Evolutionary conservation across 2,329 filamentous ascomycete species (phyloP).

Genomic region (Chrysoporthe austroafricana): DNA sequence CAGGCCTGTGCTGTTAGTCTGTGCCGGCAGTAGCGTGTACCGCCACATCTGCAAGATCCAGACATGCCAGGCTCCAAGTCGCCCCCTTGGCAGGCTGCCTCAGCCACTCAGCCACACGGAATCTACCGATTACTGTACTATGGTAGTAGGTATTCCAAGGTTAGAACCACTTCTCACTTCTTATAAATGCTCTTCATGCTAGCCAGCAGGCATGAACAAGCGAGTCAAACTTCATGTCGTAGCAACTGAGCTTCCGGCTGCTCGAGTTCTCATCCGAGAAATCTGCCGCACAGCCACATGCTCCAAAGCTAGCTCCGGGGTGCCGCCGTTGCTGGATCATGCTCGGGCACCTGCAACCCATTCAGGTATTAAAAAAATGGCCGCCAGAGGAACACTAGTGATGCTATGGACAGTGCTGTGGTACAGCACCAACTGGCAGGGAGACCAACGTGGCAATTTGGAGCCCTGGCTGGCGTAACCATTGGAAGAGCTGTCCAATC

Average conservation of each 20-base stretch:
- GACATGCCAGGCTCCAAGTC: neutral
- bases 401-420: neutral
- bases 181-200: too few relatives aligned
- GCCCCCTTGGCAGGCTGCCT: neutral
- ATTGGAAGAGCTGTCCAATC: too few relatives aligned
- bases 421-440: neutral
- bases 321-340: neutral
- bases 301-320: neutral
- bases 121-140: too few relatives aligned
- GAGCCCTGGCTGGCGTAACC: too few relatives aligned
- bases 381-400: neutral
- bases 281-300: neutral
- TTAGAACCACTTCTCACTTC: too few relatives aligned
- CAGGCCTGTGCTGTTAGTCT: neutral
- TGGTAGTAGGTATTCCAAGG: too few relatives aligned
- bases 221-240: neutral
- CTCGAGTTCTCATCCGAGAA: neutral
- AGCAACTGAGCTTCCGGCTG: neutral
- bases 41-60: neutral
- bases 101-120: constrained; percentile 6
- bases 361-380: neutral
- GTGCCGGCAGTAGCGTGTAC: neutral
- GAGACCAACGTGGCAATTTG: neutral
- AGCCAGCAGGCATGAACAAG: neutral
- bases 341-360: neutral